Percentiles rank a stretch among this genome's conserved stretches.
phyloP scores from a whole-genome alignment of 768 basidiomycete species.

The Crassisporium funariophilum region DNA sequence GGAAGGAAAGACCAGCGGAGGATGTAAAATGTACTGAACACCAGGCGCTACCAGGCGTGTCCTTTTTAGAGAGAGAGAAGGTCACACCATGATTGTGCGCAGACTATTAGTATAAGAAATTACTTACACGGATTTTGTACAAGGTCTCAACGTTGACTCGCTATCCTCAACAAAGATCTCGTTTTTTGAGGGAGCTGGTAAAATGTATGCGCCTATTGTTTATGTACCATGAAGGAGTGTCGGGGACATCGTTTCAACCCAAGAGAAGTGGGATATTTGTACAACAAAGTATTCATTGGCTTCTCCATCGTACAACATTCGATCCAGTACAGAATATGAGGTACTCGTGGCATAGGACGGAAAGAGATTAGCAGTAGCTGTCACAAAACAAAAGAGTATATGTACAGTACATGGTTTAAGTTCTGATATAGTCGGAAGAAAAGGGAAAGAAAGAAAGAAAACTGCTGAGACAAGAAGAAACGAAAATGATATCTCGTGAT shows the following conservation, averaged over 20 bases:
- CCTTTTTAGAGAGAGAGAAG: too few species aligned
- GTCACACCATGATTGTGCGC: too few species aligned
- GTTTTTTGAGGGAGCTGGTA: too few species aligned
- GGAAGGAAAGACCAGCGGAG: too few species aligned
- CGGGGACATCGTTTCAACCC: not conserved
- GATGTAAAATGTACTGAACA: too few species aligned
- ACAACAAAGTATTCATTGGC: not conserved
- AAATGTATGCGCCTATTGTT: too few species aligned
- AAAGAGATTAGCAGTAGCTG: slow-evolving; percentile 12
- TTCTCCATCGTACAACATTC: not conserved
- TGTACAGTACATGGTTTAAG: slow-evolving; percentile 10
- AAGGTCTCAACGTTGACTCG: too few species aligned
- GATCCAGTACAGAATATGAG: not conserved
- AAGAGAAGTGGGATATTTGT: not conserved
- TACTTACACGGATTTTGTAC: too few species aligned
- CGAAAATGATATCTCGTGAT: slow-evolving; percentile 1
- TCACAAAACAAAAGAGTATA: slow-evolving; percentile 17
- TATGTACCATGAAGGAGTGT: too few species aligned
- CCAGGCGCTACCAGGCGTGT: too few species aligned
- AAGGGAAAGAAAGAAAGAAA: not conserved
- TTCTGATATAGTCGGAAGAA: slow-evolving; percentile 6
- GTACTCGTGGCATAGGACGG: not conserved
- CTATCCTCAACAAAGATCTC: too few species aligned
- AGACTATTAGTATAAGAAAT: too few species aligned
- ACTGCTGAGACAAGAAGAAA: slow-evolving; percentile 1